A percentile compares a stretch with the other conserved stretches of the same genome.
These are phyloP conservation scores for Penicillium pulvis DNA, from an alignment of 495 filamentous ascomycete genomes.

Conservation along the genomic window DNA sequence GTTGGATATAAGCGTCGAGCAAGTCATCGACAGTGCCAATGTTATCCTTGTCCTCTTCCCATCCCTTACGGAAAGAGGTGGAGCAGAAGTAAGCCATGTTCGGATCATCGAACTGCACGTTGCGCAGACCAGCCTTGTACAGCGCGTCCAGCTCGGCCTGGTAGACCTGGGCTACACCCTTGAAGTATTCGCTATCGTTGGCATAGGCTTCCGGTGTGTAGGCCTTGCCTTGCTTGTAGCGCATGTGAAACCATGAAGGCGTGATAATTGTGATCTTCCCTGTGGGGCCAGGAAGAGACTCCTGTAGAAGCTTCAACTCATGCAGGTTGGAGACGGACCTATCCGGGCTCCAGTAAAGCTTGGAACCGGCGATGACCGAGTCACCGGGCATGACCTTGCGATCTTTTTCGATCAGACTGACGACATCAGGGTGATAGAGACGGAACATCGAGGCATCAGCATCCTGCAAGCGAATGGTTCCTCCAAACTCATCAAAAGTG, in stretches of 20 bases:
- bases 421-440: constrained; percentile 71
- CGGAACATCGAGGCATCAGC: constrained; percentile 62
- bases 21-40: constrained; percentile 50
- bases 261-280: constrained; percentile 63
- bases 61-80: constrained; percentile 61
- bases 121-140: constrained; percentile 62
- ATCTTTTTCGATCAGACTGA: constrained; percentile 62
- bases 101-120: constrained; percentile 68
- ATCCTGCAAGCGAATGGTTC: constrained; percentile 41
- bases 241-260: constrained; percentile 69
- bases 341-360: constrained; percentile 57
- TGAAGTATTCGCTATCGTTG: constrained; percentile 61
- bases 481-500: constrained; percentile 67
- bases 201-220: constrained; percentile 58
- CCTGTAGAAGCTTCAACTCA: constrained; percentile 60
- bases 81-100: constrained; percentile 69
- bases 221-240: constrained; percentile 59
- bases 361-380: constrained; percentile 64
- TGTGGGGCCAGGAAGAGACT: constrained; percentile 51
- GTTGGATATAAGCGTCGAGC: constrained; percentile 59
- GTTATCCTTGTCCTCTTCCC: constrained; percentile 59
- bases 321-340: constrained; percentile 54
- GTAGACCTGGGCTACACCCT: constrained; percentile 61
- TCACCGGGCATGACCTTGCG: constrained; percentile 63
- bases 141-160: constrained; percentile 61